Evolutionary conservation across 495 filamentous ascomycete species (phyloP).

Genomic region (Aspergillus asperescens): DNA sequence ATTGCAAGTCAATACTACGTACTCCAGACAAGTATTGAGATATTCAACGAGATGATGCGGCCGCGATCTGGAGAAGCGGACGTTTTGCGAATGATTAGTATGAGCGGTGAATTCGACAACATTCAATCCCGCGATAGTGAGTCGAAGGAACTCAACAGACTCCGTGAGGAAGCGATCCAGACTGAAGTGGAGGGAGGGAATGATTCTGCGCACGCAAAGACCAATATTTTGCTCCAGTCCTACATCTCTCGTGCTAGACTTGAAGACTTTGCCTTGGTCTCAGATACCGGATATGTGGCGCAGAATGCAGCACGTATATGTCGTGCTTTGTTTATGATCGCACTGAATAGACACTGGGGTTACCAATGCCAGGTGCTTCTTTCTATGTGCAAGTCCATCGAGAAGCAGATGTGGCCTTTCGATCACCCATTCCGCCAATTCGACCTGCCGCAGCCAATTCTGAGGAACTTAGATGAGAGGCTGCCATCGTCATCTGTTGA

Average conservation of each 20-base stretch:
- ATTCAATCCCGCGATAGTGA: conserved; percentile 89
- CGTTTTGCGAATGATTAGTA: conserved; percentile 87
- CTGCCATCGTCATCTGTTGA: conserved; percentile 69
- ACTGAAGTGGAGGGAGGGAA: conserved; percentile 71
- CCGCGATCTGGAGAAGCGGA: conserved; percentile 78
- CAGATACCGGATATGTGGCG: conserved; percentile 89
- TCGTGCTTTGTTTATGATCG: conserved; percentile 93
- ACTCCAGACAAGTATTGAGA: conserved; percentile 82
- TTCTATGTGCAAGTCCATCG: conserved; percentile 90
- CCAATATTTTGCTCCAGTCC: conserved; percentile 89
- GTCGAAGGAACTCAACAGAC: conserved; percentile 63
- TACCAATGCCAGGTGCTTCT: conserved; percentile 86
- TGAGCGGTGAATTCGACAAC: conserved; percentile 96
- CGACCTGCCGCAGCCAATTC: conserved; percentile 74
- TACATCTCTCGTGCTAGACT: conserved; percentile 86
- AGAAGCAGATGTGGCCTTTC: conserved; percentile 89
- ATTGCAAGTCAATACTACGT: conserved; percentile 98
- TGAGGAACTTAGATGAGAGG: conserved; percentile 77
- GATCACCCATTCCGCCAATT: conserved; percentile 96
- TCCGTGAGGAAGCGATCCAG: conserved; percentile 60
- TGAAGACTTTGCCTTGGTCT: conserved; percentile 88
- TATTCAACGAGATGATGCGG: conserved; percentile 91
- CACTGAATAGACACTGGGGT: conserved; percentile 89
- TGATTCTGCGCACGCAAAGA: conserved; percentile 80
- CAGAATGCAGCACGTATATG: conserved; percentile 95